Evolutionary conservation across 1,284 basidiomycete genomes (phyloP), one percentile per base, ranked within the genome.

Genomic region (Schizopora paradoxa): DNA sequence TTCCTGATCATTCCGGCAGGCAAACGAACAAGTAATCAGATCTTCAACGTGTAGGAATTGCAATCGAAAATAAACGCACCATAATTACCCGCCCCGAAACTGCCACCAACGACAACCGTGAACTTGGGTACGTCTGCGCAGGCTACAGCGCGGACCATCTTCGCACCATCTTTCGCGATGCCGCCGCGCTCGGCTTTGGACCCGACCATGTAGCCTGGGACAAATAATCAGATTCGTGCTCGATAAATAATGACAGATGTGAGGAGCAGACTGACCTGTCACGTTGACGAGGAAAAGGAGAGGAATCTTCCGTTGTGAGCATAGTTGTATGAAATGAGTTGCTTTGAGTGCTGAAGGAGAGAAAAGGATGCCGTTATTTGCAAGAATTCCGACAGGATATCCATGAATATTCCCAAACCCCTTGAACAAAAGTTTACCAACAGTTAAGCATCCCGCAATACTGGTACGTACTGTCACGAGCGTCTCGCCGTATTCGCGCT

Each of bases 71-170:
- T 51, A n/a, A 32, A 57, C 77, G 49, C 55, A 82, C 90, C 92
- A 58, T 96, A 97, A 66, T 95, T 96, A 7, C 93, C 93, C 11
- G 93, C 93, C 39, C 91, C 91, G 61, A 92, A 96, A 60, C 87
- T 92, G 41, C 93, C 93, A 29, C 94, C 94, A n/a, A 96, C 86
- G 41, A 96, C 74, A 32, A 97, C 86, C 0, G 93, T 96, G 51
- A 95, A 74, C 66, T 97, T 97, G 21, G 94, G 92, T 10, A 96
- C 92, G 55, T 94, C 84, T 36, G 91, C 88, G 61, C 90, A 91
- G 1, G 94, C 93, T 7, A 97, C 94, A 1, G 93, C 93, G 45
- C 93, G 81, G 49, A 97, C 93, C 91, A 97, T 95, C 75, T 97
- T 97, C 13, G 93, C 93, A 23, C 93, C 93, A 61, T 97, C 92